Percentiles rank a stretch among this genome's conserved stretches.
Evolutionary conservation across 495 filamentous ascomycete species (phyloP).

Genomic region (Parathielavia appendiculata): DNA sequence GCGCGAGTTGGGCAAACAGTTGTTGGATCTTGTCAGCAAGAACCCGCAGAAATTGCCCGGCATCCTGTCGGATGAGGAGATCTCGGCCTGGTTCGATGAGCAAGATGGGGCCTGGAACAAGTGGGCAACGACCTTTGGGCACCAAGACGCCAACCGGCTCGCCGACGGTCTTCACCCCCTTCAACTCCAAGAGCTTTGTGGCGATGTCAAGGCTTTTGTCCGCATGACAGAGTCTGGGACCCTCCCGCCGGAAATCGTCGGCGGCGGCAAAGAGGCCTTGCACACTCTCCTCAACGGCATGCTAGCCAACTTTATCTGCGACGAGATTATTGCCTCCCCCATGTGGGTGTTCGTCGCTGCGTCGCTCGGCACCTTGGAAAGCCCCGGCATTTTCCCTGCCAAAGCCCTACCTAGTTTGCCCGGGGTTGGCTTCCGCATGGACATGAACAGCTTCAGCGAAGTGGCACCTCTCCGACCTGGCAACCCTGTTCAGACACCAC

Average conservation of each 20-base stretch:
- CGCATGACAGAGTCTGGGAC: background rate
- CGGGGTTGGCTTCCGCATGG: background rate
- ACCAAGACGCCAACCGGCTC: conserved; percentile 5
- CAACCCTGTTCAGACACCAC: background rate
- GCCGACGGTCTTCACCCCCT: conserved; percentile 6
- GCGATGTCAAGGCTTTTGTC: conserved; percentile 12
- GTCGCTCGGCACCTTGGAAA: conserved; percentile 1
- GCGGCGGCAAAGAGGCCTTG: background rate
- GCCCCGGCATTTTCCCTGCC: background rate
- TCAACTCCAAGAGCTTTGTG: conserved; percentile 16
- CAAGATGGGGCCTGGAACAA: conserved; percentile 2
- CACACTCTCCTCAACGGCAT: conserved; percentile 16
- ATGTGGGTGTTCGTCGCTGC: conserved; percentile 18
- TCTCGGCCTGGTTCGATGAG: conserved; percentile 10
- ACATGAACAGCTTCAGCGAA: background rate
- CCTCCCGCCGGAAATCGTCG: conserved; percentile 1
- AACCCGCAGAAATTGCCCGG: background rate
- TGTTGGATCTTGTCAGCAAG: background rate
- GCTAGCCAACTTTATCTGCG: conserved; percentile 17
- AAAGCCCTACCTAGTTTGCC: background rate
- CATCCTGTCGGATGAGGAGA: conserved; percentile 9
- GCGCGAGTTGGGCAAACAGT: conserved; percentile 13
- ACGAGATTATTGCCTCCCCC: background rate
- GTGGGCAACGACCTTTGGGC: conserved; percentile 8
- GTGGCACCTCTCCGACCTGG: conserved; percentile 7